These are phyloP conservation scores for Rubia yunnanensis DNA, from an alignment of 257 asterid genomes.

Conservation along the genomic window DNA sequence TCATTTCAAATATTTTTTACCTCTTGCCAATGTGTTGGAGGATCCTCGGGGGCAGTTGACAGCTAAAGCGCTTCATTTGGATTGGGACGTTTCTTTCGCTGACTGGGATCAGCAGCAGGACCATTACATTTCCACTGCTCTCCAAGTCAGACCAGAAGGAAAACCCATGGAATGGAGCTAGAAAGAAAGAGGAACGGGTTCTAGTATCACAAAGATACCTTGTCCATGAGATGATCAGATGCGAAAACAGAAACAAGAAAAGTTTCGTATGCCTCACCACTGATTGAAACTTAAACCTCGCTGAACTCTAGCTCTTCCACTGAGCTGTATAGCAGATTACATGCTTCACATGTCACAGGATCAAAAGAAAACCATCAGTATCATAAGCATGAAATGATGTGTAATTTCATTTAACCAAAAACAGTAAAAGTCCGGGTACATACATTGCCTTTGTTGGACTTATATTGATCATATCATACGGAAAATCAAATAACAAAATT, in stretches of 20 bases:
- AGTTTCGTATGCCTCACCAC: conserved; percentile 65
- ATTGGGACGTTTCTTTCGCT: conserved; percentile 63
- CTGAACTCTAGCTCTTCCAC: conserved; percentile 52
- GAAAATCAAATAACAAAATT: no score
- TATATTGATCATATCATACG: no score
- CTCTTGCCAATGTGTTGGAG: conserved; percentile 99
- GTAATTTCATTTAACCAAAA: background rate
- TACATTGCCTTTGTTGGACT: no score
- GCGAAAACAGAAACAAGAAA: conserved; percentile 8
- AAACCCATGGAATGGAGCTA: conserved; percentile 96
- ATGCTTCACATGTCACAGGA: conserved; percentile 56
- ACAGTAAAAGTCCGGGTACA: no score
- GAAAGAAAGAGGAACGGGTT: conserved; percentile 9
- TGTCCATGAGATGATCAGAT: background rate
- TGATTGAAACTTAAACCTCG: conserved; percentile 59
- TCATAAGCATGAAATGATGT: background rate
- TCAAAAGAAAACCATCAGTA: conserved; percentile 10
- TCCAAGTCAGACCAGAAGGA: conserved; percentile 98
- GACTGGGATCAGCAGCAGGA: conserved; percentile 26
- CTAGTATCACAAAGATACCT: background rate
- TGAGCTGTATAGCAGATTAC: conserved; percentile 59
- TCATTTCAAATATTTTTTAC: conserved; percentile 14
- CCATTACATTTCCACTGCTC: conserved; percentile 42
- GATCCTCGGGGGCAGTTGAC: conserved; percentile 93
- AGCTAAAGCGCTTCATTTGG: conserved; percentile 65